Conservation (phyloP, 2,329 filamentous ascomycete genomes). For the Coleophoma cylindrospora region DNA sequence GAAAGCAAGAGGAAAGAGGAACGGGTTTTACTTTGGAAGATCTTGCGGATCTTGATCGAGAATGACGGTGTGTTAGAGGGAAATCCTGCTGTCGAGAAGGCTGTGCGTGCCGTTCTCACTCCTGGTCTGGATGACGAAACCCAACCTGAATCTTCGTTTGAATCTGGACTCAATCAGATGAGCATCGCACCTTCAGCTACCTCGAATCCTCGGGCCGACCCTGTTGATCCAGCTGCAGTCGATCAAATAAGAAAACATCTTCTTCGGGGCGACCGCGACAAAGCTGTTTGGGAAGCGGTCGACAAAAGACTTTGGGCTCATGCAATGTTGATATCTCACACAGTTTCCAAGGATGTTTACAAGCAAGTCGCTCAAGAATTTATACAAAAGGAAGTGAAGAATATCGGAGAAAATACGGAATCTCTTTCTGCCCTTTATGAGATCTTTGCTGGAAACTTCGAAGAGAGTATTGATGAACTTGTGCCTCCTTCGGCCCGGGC, state of each 20-base stretch:
- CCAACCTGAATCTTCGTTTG: constrained; percentile 24
- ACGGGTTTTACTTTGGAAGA: constrained; percentile 80
- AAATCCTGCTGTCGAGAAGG: constrained; percentile 63
- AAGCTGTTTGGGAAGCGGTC: constrained; percentile 88
- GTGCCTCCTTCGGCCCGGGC: constrained; percentile 89
- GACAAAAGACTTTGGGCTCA: constrained; percentile 96
- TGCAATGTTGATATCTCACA: constrained; percentile 81
- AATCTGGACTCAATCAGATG: constrained; percentile 32
- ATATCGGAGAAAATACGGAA: constrained; percentile 72
- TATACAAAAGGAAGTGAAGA: constrained; percentile 89
- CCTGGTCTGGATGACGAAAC: constrained; percentile 40
- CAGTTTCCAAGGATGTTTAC: constrained; percentile 76
- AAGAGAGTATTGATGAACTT: constrained; percentile 93
- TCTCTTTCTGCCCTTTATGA: constrained; percentile 89
- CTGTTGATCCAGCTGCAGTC: constrained; percentile 63
- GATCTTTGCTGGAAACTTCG: constrained; percentile 86
- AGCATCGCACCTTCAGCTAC: constrained; percentile 30
- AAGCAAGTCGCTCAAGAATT: constrained; percentile 95
- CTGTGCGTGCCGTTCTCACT: constrained; percentile 69
- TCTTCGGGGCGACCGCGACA: constrained; percentile 77
- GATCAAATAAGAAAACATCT: constrained; percentile 70
- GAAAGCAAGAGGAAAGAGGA: constrained; percentile 72
- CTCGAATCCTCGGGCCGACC: constrained; percentile 50
- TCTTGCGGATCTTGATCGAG: constrained; percentile 77
- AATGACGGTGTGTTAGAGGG: constrained; percentile 80